Percentiles rank a stretch among this genome's conserved stretches.
Conservation (phyloP, 495 filamentous ascomycete species). For the Podospora pseudoanserina region DNA sequence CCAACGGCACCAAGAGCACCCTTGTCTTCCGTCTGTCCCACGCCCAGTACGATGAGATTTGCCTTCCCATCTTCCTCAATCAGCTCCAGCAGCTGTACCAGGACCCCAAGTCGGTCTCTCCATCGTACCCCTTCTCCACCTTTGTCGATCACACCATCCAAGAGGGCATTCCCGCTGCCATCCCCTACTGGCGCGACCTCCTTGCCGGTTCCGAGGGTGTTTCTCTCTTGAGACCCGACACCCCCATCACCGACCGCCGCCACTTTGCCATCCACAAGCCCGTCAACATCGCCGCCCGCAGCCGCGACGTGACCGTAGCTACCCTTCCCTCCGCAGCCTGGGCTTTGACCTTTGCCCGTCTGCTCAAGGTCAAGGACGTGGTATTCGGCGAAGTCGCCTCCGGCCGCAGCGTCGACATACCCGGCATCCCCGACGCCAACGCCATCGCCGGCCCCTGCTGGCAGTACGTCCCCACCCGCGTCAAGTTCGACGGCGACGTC, state of each 20-base stretch:
- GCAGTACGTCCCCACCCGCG: constrained; percentile 42
- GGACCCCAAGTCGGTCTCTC: constrained; percentile 9
- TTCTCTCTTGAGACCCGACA: constrained; percentile 39
- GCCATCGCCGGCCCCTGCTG: constrained; percentile 44
- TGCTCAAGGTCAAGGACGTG: constrained; percentile 47
- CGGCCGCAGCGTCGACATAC: constrained; percentile 54
- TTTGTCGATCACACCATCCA: constrained; percentile 50
- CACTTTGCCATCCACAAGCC: constrained; percentile 40
- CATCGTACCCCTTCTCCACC: constrained; percentile 57
- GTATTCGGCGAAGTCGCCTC: constrained; percentile 59
- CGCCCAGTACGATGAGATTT: constrained; percentile 72
- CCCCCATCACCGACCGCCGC: constrained; percentile 28
- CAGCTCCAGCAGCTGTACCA: constrained; percentile 40
- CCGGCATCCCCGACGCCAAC: constrained; percentile 42
- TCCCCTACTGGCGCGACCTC: constrained; percentile 57
- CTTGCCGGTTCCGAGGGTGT: constrained; percentile 48
- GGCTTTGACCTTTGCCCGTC: constrained; percentile 56
- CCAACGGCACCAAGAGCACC: constrained; percentile 48
- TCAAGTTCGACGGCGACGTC: constrained; percentile 24
- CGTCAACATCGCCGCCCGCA: constrained; percentile 40
- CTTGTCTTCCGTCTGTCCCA: constrained; percentile 67
- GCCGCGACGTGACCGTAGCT: constrained; percentile 52
- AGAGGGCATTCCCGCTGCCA: constrained; percentile 30
- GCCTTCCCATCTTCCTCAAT: constrained; percentile 57
- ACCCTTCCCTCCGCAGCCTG: constrained; percentile 59